Evolutionary conservation across 2,329 filamentous ascomycete genomes (phyloP).

Genomic region (Fusarium odoratissimum): DNA sequence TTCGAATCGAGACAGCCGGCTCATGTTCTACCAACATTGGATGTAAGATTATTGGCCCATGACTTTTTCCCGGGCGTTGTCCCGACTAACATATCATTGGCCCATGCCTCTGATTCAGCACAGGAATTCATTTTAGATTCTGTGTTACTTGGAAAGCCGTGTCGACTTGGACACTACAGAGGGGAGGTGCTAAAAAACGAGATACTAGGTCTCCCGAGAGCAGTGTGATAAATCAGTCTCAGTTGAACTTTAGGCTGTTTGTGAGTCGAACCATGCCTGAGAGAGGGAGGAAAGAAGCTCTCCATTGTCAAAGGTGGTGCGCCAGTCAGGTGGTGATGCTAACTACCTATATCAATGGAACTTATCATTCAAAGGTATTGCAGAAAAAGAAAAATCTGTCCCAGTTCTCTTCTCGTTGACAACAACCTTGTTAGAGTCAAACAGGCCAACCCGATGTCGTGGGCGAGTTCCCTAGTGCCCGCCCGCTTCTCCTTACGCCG

Average conservation of each 20-base stretch:
- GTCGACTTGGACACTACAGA: neutral
- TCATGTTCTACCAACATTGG: constrained; percentile 9
- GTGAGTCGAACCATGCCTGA: neutral
- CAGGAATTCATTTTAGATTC: constrained; percentile 14
- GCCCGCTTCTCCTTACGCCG: constrained; percentile 30
- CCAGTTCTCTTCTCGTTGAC: neutral
- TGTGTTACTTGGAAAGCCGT: neutral
- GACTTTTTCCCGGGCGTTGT: neutral
- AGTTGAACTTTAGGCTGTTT: neutral
- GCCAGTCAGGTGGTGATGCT: neutral
- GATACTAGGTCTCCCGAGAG: neutral
- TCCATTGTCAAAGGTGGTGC: neutral
- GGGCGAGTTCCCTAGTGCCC: constrained; percentile 45
- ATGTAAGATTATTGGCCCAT: constrained; percentile 32
- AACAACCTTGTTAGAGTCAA: neutral
- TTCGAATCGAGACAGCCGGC: neutral
- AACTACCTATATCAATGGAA: neutral
- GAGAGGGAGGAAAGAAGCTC: neutral
- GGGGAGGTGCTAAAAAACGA: neutral
- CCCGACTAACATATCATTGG: constrained; percentile 5
- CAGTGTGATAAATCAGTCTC: neutral
- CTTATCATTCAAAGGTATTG: neutral
- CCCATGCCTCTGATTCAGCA: neutral
- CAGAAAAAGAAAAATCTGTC: neutral
- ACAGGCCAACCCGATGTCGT: constrained; percentile 36